Conservation (phyloP, 2,329 filamentous ascomycete genomes). For the Exserohilum turcica region DNA sequence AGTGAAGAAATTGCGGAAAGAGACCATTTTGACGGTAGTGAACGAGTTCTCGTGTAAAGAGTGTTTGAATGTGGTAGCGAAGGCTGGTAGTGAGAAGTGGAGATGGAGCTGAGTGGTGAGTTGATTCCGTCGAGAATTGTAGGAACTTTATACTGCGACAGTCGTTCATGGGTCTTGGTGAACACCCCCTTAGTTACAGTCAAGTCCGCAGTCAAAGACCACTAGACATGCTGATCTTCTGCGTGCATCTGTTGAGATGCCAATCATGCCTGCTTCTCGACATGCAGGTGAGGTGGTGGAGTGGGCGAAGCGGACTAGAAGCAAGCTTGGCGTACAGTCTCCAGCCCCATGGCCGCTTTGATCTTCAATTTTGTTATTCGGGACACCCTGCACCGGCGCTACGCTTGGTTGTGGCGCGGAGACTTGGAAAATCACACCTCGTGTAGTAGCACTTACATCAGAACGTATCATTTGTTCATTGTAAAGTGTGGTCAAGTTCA, state of each 20-base stretch:
- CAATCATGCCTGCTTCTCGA: neutral
- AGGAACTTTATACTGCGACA: slow-evolving; percentile 5
- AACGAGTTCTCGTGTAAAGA: neutral
- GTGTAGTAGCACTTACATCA: neutral
- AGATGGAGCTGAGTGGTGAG: slow-evolving; percentile 10
- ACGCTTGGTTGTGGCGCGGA: neutral
- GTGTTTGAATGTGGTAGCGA: neutral
- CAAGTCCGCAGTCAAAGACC: neutral
- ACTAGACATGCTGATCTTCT: slow-evolving; percentile 7
- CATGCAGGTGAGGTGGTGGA: neutral
- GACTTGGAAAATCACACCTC: neutral
- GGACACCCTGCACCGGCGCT: neutral
- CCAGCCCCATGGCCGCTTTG: neutral
- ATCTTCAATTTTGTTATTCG: neutral
- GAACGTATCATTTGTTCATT: neutral
- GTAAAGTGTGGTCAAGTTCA: neutral
- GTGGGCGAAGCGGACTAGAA: neutral
- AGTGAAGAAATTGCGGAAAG: slow-evolving; percentile 20
- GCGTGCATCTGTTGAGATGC: slow-evolving; percentile 1
- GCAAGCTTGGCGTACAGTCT: neutral
- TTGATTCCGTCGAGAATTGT: neutral
- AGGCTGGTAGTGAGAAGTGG: slow-evolving; percentile 3
- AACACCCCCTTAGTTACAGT: neutral
- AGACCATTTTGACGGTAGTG: slow-evolving; percentile 18
- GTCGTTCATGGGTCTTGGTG: neutral